Evolutionary conservation across 2,329 filamentous ascomycete genomes (phyloP).

Genomic region (Aulographum hederae): DNA sequence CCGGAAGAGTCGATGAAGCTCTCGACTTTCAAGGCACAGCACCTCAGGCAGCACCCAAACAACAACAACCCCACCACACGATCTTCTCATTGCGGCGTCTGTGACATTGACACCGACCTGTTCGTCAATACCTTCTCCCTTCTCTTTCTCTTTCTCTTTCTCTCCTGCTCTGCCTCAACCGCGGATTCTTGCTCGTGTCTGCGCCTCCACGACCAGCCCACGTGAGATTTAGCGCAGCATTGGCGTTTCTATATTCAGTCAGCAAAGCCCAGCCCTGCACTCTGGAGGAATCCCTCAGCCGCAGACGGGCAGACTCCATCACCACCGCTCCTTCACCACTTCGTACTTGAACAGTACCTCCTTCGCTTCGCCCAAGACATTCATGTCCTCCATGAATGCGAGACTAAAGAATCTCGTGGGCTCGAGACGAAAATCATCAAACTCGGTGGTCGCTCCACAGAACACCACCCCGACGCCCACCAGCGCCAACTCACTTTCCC

Average conservation of each 20-base stretch:
- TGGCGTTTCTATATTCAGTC: too few relatives aligned
- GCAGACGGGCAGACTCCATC: neutral
- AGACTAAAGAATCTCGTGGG: slow-evolving; percentile 38
- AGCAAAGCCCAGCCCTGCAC: neutral
- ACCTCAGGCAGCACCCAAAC: too few relatives aligned
- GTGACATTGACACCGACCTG: too few relatives aligned
- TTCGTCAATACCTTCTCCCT: too few relatives aligned
- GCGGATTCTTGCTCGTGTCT: too few relatives aligned
- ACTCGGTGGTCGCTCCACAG: slow-evolving; percentile 18
- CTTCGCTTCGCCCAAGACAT: slow-evolving; percentile 9
- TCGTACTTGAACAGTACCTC: slow-evolving; percentile 3
- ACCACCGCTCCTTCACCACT: neutral
- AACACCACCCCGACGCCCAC: slow-evolving; percentile 15
- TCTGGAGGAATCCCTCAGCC: neutral
- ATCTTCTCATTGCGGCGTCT: too few relatives aligned
- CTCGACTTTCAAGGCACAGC: too few relatives aligned
- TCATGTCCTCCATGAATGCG: slow-evolving; percentile 65
- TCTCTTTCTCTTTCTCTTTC: too few relatives aligned
- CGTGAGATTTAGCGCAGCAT: neutral
- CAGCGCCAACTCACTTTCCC: neutral
- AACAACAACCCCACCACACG: too few relatives aligned
- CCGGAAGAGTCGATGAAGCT: too few relatives aligned
- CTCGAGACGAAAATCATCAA: slow-evolving; percentile 5
- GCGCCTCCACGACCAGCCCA: neutral
- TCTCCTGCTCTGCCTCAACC: too few relatives aligned